These are phyloP conservation scores for Paraphaeosphaeria sporulosa DNA, from an alignment of 2,329 filamentous ascomycete genomes.

Conservation along the genomic window DNA sequence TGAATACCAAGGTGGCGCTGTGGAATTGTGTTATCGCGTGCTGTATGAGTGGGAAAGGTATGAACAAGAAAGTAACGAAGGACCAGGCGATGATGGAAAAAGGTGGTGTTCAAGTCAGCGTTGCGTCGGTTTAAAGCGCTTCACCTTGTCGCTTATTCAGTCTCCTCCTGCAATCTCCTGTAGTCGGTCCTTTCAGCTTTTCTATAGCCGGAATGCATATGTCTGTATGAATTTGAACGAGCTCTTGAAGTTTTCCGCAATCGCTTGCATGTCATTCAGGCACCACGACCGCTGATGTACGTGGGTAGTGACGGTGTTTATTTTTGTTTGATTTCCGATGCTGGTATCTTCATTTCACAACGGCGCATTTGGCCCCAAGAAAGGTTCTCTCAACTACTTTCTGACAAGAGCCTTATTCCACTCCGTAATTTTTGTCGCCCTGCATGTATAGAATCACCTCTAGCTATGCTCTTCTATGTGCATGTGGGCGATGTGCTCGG, in stretches of 20 bases:
- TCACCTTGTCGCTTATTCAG: background rate
- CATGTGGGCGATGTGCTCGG: slow-evolving; percentile 50
- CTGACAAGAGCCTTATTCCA: too few relatives aligned
- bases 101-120: background rate
- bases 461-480: background rate
- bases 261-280: too few relatives aligned
- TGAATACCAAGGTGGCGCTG: slow-evolving; percentile 12
- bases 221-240: too few relatives aligned
- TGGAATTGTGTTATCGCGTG: slow-evolving; percentile 13
- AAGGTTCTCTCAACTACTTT: too few relatives aligned
- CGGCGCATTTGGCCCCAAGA: too few relatives aligned
- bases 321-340: too few relatives aligned
- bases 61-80: background rate
- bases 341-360: too few relatives aligned
- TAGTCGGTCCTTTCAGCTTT: background rate
- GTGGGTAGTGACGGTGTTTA: too few relatives aligned
- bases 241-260: too few relatives aligned
- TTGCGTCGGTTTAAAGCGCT: background rate
- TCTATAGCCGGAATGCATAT: too few relatives aligned
- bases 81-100: background rate
- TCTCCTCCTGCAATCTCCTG: too few relatives aligned
- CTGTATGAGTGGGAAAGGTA: slow-evolving; percentile 15
- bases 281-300: too few relatives aligned
- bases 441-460: background rate
- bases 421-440: background rate